These are phyloP conservation scores for Pythium monospermum DNA, from an alignment of 352 stramenopile species.

Conservation along the genomic window DNA sequence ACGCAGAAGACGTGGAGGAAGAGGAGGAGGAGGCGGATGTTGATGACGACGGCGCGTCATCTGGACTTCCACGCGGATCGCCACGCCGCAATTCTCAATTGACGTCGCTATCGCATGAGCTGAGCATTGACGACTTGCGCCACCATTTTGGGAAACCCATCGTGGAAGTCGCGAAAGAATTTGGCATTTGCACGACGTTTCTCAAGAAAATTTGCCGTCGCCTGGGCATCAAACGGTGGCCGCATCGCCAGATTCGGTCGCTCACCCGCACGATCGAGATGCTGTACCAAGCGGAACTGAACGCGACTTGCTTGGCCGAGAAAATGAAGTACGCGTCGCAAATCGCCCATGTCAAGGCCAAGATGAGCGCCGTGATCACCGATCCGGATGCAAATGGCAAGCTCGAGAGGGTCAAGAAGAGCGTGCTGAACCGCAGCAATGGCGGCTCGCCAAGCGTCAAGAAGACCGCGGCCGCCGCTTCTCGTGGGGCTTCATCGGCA, in stretches of 20 bases:
- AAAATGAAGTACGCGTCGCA: constrained; percentile 46
- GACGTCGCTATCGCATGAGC: constrained; percentile 39
- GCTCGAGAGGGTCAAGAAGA: constrained; percentile 64
- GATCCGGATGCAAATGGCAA: constrained; percentile 56
- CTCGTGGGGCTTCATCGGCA: neutral
- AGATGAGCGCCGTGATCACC: constrained; percentile 61
- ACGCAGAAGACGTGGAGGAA: neutral
- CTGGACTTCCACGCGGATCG: constrained; percentile 1
- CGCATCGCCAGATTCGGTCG: constrained; percentile 63
- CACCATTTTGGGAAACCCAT: constrained; percentile 62
- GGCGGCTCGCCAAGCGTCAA: constrained; percentile 1
- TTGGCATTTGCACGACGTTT: constrained; percentile 74
- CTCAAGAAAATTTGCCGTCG: constrained; percentile 73
- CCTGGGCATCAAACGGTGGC: constrained; percentile 60
- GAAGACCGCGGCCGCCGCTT: neutral
- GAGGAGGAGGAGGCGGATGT: neutral
- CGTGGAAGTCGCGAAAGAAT: constrained; percentile 56
- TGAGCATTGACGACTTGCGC: constrained; percentile 57
- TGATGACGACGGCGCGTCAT: neutral
- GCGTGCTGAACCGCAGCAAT: constrained; percentile 18
- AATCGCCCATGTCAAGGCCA: constrained; percentile 57
- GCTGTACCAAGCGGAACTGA: constrained; percentile 54
- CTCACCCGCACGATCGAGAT: constrained; percentile 69
- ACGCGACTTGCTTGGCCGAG: constrained; percentile 36
- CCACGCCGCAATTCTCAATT: constrained; percentile 41